These are phyloP conservation scores for Kodamaea ohmeri DNA, from an alignment of 1,139 yeast genomes.

Conservation along the genomic window DNA sequence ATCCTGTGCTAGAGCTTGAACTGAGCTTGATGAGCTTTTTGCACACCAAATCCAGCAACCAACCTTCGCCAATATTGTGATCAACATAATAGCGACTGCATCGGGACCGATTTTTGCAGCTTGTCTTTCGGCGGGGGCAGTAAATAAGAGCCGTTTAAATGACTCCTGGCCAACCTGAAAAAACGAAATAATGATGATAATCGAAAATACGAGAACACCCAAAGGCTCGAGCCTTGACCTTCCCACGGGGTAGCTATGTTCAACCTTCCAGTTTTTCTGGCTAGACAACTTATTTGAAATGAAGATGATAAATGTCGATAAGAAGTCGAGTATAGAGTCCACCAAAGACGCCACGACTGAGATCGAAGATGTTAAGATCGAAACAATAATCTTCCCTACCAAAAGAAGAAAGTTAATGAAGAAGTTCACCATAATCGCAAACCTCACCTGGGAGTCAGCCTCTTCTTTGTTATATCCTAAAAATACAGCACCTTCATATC, in stretches of 20 bases:
- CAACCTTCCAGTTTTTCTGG: constrained; percentile 50
- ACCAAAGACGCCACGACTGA: constrained; percentile 77
- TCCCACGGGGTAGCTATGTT: constrained; percentile 62
- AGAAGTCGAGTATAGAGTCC: constrained; percentile 70
- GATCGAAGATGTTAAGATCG: constrained; percentile 62
- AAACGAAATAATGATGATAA: constrained; percentile 69
- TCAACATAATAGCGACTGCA: constrained; percentile 59
- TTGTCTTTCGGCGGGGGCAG: constrained; percentile 28
- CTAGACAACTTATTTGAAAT: constrained; percentile 58
- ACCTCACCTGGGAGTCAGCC: constrained; percentile 43
- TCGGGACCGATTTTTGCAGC: constrained; percentile 51
- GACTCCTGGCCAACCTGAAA: constrained; percentile 73
- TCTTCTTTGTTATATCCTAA: constrained; percentile 49
- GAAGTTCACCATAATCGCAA: constrained; percentile 68
- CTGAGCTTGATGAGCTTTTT: constrained; percentile 61
- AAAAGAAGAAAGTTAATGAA: constrained; percentile 57
- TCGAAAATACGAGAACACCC: constrained; percentile 72
- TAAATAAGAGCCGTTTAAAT: constrained; percentile 31
- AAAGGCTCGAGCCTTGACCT: constrained; percentile 72
- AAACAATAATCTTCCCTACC: constrained; percentile 61
- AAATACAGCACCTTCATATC: constrained; percentile 51
- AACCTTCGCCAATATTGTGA: constrained; percentile 60
- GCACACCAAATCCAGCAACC: constrained; percentile 67
- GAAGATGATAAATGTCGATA: constrained; percentile 72
- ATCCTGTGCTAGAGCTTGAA: constrained; percentile 79